phyloP scores from a whole-genome alignment of 768 basidiomycete species.

The Aureoboletus auriporus region DNA sequence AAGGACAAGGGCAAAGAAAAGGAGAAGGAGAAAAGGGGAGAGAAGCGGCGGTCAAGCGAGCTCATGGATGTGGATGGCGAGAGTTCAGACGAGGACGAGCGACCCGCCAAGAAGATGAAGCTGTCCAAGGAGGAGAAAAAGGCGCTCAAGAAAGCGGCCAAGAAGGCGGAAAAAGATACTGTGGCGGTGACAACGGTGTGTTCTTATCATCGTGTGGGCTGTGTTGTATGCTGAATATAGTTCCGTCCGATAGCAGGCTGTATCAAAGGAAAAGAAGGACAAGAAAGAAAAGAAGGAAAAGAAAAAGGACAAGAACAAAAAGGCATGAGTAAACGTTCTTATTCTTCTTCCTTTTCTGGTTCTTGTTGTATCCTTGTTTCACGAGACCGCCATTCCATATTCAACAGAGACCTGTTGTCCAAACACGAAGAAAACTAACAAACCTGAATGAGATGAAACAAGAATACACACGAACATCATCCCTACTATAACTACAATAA shows the following conservation, averaged over 20 bases:
- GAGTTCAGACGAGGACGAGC: slow-evolving; percentile 37
- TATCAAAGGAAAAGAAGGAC: slow-evolving; percentile 36
- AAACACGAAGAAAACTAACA: too few species aligned
- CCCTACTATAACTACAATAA: too few species aligned
- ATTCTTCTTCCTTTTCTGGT: background rate
- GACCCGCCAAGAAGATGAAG: slow-evolving; percentile 66
- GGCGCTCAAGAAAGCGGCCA: slow-evolving; percentile 71
- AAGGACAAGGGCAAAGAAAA: slow-evolving; percentile 14
- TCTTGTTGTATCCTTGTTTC: background rate
- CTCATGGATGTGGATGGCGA: slow-evolving; percentile 62
- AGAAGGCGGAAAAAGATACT: slow-evolving; percentile 40
- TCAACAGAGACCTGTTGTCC: too few species aligned
- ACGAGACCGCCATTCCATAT: background rate
- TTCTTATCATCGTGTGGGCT: slow-evolving; percentile 6
- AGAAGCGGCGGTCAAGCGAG: slow-evolving; percentile 67
- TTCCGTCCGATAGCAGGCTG: slow-evolving; percentile 23
- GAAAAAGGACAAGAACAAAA: slow-evolving; percentile 48
- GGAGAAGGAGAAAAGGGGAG: slow-evolving; percentile 18
- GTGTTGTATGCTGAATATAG: slow-evolving; percentile 4
- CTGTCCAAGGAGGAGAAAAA: slow-evolving; percentile 84
- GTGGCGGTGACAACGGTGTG: slow-evolving; percentile 35
- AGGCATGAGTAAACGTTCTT: slow-evolving; percentile 27
- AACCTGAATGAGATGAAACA: too few species aligned
- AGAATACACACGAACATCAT: too few species aligned
- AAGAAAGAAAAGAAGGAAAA: slow-evolving; percentile 38